Percentiles rank a stretch among this genome's conserved stretches.
These are phyloP conservation scores for Onygena corvina DNA, from an alignment of 2,329 filamentous ascomycete species.

Conservation along the genomic window DNA sequence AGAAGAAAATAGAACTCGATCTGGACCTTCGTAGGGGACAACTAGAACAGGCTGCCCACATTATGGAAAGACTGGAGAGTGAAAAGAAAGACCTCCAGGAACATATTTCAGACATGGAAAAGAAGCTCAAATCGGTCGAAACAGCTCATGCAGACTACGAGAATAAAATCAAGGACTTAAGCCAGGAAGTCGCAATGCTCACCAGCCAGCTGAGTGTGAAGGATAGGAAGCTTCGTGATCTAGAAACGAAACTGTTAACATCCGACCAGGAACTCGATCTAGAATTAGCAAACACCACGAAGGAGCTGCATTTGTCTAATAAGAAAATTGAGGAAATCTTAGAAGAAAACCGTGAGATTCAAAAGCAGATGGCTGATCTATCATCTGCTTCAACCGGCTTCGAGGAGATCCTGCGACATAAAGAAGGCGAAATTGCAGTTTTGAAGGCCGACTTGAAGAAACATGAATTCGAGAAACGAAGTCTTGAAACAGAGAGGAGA, in stretches of 20 bases:
- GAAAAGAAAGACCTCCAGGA: slow-evolving; percentile 67
- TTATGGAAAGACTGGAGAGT: slow-evolving; percentile 73
- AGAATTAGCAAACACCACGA: slow-evolving; percentile 64
- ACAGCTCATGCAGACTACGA: slow-evolving; percentile 60
- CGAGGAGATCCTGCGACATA: slow-evolving; percentile 82
- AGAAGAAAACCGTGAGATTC: slow-evolving; percentile 69
- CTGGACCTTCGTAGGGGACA: slow-evolving; percentile 67
- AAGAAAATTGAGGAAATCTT: slow-evolving; percentile 63
- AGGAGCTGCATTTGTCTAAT: slow-evolving; percentile 64
- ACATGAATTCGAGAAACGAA: slow-evolving; percentile 65
- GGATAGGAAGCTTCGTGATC: slow-evolving; percentile 75
- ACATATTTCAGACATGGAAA: slow-evolving; percentile 57
- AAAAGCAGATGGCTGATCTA: slow-evolving; percentile 73
- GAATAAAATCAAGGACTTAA: slow-evolving; percentile 61
- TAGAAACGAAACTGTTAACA: slow-evolving; percentile 72
- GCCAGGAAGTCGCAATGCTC: slow-evolving; percentile 78
- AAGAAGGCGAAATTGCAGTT: slow-evolving; percentile 83
- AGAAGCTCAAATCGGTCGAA: slow-evolving; percentile 57
- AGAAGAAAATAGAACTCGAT: slow-evolving; percentile 77
- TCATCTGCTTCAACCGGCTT: slow-evolving; percentile 89
- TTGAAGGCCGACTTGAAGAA: slow-evolving; percentile 75
- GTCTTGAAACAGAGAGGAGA: slow-evolving; percentile 66
- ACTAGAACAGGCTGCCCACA: slow-evolving; percentile 77
- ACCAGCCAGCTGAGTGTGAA: slow-evolving; percentile 81
- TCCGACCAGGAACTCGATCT: slow-evolving; percentile 80